Conservation (phyloP, 2,329 filamentous ascomycete genomes). For the Cadophora luteo-olivacea region DNA sequence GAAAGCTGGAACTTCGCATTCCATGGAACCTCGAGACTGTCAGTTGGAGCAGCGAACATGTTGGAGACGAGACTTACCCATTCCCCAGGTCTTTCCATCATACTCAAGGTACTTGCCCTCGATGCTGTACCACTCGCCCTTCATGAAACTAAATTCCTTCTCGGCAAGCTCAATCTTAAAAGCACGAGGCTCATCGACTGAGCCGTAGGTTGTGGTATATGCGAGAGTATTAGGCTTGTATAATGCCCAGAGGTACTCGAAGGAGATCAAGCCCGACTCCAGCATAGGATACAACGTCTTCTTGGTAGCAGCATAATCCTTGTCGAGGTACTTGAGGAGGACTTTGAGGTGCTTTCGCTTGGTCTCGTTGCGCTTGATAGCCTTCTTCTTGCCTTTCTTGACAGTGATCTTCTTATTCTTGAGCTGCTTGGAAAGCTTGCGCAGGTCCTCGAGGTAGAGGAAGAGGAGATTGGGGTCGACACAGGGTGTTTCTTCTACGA, state of each 20-base stretch:
- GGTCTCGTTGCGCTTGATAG: constrained; percentile 60
- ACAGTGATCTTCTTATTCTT: constrained; percentile 60
- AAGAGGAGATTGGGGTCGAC: constrained; percentile 76
- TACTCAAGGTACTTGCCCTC: constrained; percentile 85
- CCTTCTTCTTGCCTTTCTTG: constrained; percentile 65
- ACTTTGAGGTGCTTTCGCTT: constrained; percentile 73
- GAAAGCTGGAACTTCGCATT: constrained; percentile 75
- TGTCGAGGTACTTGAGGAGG: constrained; percentile 77
- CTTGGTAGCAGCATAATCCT: constrained; percentile 80
- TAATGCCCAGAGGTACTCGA: constrained; percentile 86
- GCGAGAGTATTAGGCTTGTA: constrained; percentile 87
- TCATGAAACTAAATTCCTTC: constrained; percentile 72
- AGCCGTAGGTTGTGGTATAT: constrained; percentile 79
- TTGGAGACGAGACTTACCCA: constrained; percentile 53
- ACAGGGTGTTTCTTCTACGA: constrained; percentile 81
- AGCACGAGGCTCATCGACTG: constrained; percentile 75
- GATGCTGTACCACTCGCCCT: constrained; percentile 77
- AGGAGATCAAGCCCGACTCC: constrained; percentile 83
- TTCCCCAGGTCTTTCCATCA: constrained; percentile 85
- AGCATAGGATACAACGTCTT: constrained; percentile 83
- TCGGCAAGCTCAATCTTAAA: constrained; percentile 83
- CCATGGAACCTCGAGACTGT: constrained; percentile 54
- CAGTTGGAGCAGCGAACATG: constrained; percentile 10
- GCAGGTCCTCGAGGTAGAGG: constrained; percentile 79
- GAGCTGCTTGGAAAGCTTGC: constrained; percentile 66